Percentiles rank a stretch among this genome's conserved stretches.
Conservation (phyloP, 2,329 filamentous ascomycete genomes). For the Fusarium bulbicola region DNA sequence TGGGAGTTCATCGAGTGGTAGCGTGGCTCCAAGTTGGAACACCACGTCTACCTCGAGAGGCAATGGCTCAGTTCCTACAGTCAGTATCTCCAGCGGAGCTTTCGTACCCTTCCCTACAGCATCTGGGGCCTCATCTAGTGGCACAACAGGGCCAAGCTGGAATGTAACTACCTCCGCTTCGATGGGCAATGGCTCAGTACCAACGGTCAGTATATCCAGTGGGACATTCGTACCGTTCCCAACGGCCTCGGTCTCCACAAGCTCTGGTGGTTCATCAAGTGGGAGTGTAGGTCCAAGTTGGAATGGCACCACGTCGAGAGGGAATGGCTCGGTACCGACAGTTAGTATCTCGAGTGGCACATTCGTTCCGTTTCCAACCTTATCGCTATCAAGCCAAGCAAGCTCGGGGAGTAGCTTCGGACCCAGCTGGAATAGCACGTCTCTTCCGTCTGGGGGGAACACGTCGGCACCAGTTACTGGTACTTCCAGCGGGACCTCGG, state of each 20-base stretch:
- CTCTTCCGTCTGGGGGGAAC: not conserved
- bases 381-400: not conserved
- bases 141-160: not conserved
- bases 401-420: not conserved
- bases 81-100: not conserved
- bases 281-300: not conserved
- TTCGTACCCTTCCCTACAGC: not conserved
- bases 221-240: not conserved
- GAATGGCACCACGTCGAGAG: conserved; percentile 5
- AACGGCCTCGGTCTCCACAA: not conserved
- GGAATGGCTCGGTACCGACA: not conserved
- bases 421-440: not conserved
- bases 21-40: not conserved
- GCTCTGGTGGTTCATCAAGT: not conserved
- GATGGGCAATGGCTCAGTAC: not conserved
- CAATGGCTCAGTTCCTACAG: not conserved
- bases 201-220: not conserved
- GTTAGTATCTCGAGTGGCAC: conserved; percentile 2
- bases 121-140: not conserved
- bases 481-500: not conserved
- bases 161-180: not conserved
- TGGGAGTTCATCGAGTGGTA: not conserved
- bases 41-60: not conserved
- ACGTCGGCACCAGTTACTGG: not conserved
- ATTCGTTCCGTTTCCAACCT: not conserved